Base-by-base conservation (phyloP, 164 flowering plant species). In the Magnolia officinalis region DNA sequence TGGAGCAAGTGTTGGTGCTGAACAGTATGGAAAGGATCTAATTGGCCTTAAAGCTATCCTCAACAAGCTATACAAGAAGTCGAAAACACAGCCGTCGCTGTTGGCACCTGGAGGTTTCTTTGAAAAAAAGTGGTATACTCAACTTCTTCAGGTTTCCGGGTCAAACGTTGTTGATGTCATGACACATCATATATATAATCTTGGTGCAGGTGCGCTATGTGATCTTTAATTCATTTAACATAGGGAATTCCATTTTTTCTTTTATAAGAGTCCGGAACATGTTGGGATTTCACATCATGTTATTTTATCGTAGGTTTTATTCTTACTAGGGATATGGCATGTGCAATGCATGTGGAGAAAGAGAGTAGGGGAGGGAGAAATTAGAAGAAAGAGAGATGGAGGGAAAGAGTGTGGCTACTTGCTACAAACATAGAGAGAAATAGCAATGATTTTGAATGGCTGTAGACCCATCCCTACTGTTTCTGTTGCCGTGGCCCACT, bases 101-200 rank as follows among this genome's bases (percentile, higher is more conserved):
- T n/a, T 94, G 70, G 99, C 96, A 68, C 98, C 99, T 3, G 99
- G 97, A 79, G 98, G 99, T 51, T 94, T 94, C 82, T 94, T 78
- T 78, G 86, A 90, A 20, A 75, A 74, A 61, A 71, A 80, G 21
- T 96, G 99, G 99, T 96, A 63, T 78, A 74, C 85, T 66, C 81
- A 83, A 83, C 82, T 90, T 78, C 98, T 96, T 74, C 84, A 92
- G 67, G 87, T 85, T 63, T 88, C 99, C 2, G 98, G 99, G 52
- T 52, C 91, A 49, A 52, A 74, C 13, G 78, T 85, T 24, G 81
- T 94, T 75, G 80, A 91, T 82, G 85, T 71, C 14, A n/a, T 96
- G 73, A 87, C 96, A 29, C 97, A 92, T 85, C 99, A 94, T 75
- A 87, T 94, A 65, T 94, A 96, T 82, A 91, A 90, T 79, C 85